Conservation (phyloP, 148 eudicot genomes). For the Fagopyrum homotropicum region DNA sequence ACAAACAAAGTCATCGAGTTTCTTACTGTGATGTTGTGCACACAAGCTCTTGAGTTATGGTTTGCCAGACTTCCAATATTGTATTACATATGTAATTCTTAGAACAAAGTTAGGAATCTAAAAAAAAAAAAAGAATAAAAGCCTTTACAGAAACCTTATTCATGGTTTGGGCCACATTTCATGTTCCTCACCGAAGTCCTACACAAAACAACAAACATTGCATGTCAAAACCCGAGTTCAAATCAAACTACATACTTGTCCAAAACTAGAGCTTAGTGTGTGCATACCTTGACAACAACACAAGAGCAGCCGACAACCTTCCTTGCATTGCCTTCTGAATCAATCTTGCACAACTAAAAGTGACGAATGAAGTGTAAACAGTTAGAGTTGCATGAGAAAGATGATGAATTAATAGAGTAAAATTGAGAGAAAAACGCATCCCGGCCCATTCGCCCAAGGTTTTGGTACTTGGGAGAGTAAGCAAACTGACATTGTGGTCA, state of each 20-base stretch:
- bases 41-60: no score
- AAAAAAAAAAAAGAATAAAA: no score
- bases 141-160: no score
- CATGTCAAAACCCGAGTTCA: neutral
- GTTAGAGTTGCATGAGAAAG: neutral
- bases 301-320: slow-evolving; percentile 13
- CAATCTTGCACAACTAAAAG: slow-evolving; percentile 19
- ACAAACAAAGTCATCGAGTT: no score
- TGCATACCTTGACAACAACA: slow-evolving; percentile 30
- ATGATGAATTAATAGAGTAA: no score
- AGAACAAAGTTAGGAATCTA: no score
- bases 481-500: slow-evolving; percentile 36
- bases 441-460: slow-evolving; percentile 45
- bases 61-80: no score
- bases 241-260: neutral
- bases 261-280: neutral
- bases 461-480: slow-evolving; percentile 31
- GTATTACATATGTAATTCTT: no score
- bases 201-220: slow-evolving; percentile 1
- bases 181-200: slow-evolving; percentile 27
- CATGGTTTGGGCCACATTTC: neutral
- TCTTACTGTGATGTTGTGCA: no score
- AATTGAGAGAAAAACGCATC: slow-evolving; percentile 18
- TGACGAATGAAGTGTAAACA: neutral
- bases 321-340: slow-evolving; percentile 11